Percentiles rank a stretch among this genome's conserved stretches.
These are phyloP conservation scores for Tricholoma terreum DNA, from an alignment of 768 basidiomycete species.

Conservation along the genomic window DNA sequence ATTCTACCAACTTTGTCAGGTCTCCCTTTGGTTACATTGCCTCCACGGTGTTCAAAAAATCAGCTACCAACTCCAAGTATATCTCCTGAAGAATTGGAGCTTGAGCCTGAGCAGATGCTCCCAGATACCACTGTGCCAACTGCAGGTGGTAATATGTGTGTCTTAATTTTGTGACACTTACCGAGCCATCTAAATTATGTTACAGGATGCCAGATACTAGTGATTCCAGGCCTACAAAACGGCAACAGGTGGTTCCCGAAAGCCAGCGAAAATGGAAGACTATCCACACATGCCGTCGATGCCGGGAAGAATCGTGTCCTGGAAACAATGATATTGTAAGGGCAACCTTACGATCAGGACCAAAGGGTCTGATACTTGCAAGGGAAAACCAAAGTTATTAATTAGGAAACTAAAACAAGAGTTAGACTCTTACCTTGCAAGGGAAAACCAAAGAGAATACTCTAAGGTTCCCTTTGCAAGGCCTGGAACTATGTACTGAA, in stretches of 20 bases:
- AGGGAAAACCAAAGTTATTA: too few relatives aligned
- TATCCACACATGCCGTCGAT: too few relatives aligned
- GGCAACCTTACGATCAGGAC: background rate
- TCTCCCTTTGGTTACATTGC: background rate
- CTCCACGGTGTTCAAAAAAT: background rate
- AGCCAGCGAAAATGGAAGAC: too few relatives aligned
- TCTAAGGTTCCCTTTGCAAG: too few relatives aligned
- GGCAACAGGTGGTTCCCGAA: too few relatives aligned
- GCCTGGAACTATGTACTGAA: too few relatives aligned
- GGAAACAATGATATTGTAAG: too few relatives aligned
- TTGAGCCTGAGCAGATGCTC: background rate
- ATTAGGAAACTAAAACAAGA: too few relatives aligned
- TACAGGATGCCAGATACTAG: background rate
- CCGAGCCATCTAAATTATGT: slow-evolving; percentile 11
- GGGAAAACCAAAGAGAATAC: too few relatives aligned
- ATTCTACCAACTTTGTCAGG: background rate
- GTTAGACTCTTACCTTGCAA: too few relatives aligned
- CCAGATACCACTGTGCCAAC: background rate
- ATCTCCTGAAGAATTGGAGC: background rate
- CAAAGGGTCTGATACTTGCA: background rate
- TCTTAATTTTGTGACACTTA: background rate
- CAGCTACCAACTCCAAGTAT: background rate
- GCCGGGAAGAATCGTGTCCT: too few relatives aligned
- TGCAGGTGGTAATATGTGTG: background rate
- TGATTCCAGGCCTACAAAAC: too few relatives aligned